A percentile compares a stretch with the other conserved stretches of the same genome.
Evolutionary conservation across 192 early-diverging fungal genomes (phyloP).

Genomic region (Umbelopsis vinacea): DNA sequence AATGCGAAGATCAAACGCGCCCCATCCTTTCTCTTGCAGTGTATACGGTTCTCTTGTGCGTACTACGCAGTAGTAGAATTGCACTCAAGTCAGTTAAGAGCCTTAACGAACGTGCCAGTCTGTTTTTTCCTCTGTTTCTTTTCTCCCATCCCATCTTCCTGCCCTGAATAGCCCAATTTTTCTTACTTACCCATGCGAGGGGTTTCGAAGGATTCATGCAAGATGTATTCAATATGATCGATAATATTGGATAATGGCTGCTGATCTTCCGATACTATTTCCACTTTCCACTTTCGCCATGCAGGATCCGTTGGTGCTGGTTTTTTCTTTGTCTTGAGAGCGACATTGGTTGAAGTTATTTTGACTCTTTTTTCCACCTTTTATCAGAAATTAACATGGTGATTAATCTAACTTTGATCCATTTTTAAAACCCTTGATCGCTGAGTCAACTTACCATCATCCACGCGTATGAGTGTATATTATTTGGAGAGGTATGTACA

Average conservation of each 20-base stretch:
- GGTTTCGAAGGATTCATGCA: constrained; percentile 29
- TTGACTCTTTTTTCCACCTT: constrained; percentile 18
- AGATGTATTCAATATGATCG: constrained; percentile 28
- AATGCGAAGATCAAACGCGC: constrained; percentile 64
- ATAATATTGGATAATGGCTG: constrained; percentile 3
- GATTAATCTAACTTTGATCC: too few relatives aligned
- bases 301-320: constrained; percentile 11
- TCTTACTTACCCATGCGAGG: constrained; percentile 21
- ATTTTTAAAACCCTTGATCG: too few relatives aligned
- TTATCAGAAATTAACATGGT: background rate
- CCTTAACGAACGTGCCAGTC: too few relatives aligned
- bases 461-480: background rate
- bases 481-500: background rate
- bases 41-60: constrained; percentile 51
- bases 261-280: background rate
- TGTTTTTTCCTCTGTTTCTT: too few relatives aligned
- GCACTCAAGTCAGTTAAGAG: too few relatives aligned
- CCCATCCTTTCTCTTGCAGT: constrained; percentile 63
- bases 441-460: background rate
- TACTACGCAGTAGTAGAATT: constrained; percentile 34
- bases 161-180: background rate
- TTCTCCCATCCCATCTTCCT: background rate
- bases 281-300: constrained; percentile 21
- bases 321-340: constrained; percentile 22
- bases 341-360: background rate